A percentile compares a stretch with the other conserved stretches of the same genome.
phyloP scores from a whole-genome alignment of 1,284 basidiomycete species.

The Meira nashicola region DNA sequence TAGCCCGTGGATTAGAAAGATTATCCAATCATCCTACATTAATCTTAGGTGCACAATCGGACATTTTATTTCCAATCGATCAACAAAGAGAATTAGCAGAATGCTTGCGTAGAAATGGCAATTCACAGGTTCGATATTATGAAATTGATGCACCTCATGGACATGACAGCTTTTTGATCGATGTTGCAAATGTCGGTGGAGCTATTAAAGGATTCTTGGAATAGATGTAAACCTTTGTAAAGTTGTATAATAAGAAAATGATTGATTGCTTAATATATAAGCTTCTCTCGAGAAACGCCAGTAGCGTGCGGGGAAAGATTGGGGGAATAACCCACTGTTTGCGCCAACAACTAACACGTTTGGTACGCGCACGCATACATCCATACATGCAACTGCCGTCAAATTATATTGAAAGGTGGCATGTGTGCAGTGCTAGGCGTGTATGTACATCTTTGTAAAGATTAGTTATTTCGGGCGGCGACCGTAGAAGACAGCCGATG shows the following conservation, averaged over 20 bases:
- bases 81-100: constrained; percentile 94
- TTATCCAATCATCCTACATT: constrained; percentile 74
- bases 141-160: constrained; percentile 98
- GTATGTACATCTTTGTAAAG: too few relatives aligned
- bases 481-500: too few relatives aligned
- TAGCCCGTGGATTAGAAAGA: constrained; percentile 76
- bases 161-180: constrained; percentile 83
- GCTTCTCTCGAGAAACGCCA: too few relatives aligned
- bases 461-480: too few relatives aligned
- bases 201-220: constrained; percentile 70
- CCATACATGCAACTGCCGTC: too few relatives aligned
- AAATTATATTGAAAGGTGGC: too few relatives aligned
- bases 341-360: too few relatives aligned
- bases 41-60: constrained; percentile 89
- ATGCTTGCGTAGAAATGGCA: constrained; percentile 78
- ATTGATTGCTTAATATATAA: too few relatives aligned
- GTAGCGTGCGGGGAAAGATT: too few relatives aligned
- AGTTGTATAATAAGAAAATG: neutral
- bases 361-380: too few relatives aligned
- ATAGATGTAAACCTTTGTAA: constrained; percentile 21
- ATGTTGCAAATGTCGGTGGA: constrained; percentile 71
- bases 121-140: constrained; percentile 79
- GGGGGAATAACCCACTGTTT: too few relatives aligned
- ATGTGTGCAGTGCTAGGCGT: too few relatives aligned
- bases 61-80: constrained; percentile 94